Evolutionary conservation across 2,329 filamentous ascomycete genomes (phyloP), one percentile per base, ranked within the genome.

Genomic region (Monosporascus sp.): DNA sequence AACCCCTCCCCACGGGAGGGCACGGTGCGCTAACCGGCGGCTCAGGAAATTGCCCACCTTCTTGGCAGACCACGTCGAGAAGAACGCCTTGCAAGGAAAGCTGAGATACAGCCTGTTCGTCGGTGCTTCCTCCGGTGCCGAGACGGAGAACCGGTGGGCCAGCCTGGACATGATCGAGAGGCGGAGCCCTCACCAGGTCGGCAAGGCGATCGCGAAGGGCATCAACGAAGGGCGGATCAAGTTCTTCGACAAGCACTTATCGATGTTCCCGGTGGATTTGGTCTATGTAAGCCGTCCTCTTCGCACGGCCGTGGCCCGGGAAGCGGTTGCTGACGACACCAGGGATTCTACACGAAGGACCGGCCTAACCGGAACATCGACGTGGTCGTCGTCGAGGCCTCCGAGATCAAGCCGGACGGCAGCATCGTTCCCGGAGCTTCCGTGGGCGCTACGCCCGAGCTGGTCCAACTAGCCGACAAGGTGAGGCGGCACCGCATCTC

Each of bases 101-200:
- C 76, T 95, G 61, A 89, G 89, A 65, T 96, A 95, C 78, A 86
- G 84, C 53, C 81, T 96, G 18, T 96, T 96, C 61, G 90, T 95
- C 9, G 91, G 90, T 50, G 90, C 90, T n/a, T 93, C 88, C 5
- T 91, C 89, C 17, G 90, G 90, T 38, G 88, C 90, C 18, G 90
- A 94, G 74, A 96, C 90, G 0, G 90, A 96, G 76, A 94, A 94
- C 72, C 80, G 90, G 70, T 96, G 91, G 91, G 90, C 91, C n/a
- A 72, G 76, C 5, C 76, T 93, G 58, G 86, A 96, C 73, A 96
- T 96, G 90, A 96, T 96, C 64, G 86, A 93, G 74, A 80, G 90
- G 53, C 82, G 90, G 52, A 82, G 83, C 61, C 90, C 90, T 52
- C 90, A 96, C 73, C 90, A 96, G 69, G 90, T 96, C 55, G 90